Base-by-base conservation (phyloP, 2,329 filamentous ascomycete genomes). In the Hymenotorrendiella dingleyae region DNA sequence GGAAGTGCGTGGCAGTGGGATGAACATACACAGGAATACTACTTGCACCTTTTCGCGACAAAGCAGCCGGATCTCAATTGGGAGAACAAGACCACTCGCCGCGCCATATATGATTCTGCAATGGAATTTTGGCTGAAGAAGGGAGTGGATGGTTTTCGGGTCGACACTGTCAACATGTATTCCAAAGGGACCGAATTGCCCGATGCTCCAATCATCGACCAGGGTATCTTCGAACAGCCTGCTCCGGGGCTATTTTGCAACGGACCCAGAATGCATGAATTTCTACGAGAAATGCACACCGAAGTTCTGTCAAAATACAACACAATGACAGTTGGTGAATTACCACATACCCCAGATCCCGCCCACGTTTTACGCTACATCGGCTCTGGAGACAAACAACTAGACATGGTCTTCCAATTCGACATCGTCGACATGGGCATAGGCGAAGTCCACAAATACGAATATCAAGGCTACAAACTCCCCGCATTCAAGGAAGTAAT, bases 1-100 rank as follows among this genome's bases (percentile, higher is more conserved):
- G 74, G 74, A 40, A 77, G 69, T 46, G 71, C 73, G 0, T 87
- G 83, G 84, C 68, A 80, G 46, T 90, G 78, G 68, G 84, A 89
- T 54, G 78, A 85, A 51, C 59, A 64, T n/a, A 86, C 84, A 0
- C 70, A 73, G 36, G 82, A 90, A 62, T 90, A 87, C 61, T 90
- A 87, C 55, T 74, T 90, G 0, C 80, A 84, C 48, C 71, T 93
- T 9, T 94, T 87, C 61, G 79, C 82, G 6, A 74, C 74, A 4
- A 78, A 86, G 50, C 86, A 91, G 60, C 86, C 87, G 0, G 87
- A 93, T 54, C 70, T 93, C n/a, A 93, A 93, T 64, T 93, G 86
- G 85, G 84, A 90, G 57, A 84, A 82, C 44, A 70, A 71, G 0
- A 76, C 74, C 8, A 76, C 84, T 0, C 74, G 85, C 12, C 66